Evolutionary conservation across 306 rosid genomes (phyloP).

Genomic region (Lupinus albus): DNA sequence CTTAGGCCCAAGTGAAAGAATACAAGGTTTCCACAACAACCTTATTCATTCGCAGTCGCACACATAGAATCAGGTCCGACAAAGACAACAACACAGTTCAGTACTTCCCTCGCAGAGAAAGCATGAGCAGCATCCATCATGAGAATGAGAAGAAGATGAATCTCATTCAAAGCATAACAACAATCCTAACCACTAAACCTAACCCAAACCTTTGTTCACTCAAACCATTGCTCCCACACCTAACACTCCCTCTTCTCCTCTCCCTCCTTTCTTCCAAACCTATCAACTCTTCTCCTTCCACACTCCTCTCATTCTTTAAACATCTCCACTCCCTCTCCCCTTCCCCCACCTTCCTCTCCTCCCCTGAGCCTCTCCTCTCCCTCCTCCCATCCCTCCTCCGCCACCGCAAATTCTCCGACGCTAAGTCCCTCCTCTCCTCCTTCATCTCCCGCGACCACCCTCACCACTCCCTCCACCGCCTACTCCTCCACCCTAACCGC

Average conservation of each 20-base stretch:
- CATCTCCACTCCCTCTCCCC: conserved; percentile 56
- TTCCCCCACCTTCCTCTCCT: conserved; percentile 51
- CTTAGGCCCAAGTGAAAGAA: too few species aligned
- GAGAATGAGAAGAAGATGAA: neutral
- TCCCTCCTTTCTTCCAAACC: conserved; percentile 58
- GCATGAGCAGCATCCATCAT: too few species aligned
- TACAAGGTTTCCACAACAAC: too few species aligned
- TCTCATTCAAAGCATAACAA: conserved; percentile 35
- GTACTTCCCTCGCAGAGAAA: too few species aligned
- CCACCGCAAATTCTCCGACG: conserved; percentile 60
- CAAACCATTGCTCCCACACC: conserved; percentile 47
- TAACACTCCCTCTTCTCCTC: conserved; percentile 53
- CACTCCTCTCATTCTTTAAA: conserved; percentile 65
- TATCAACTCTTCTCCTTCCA: conserved; percentile 50
- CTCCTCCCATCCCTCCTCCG: conserved; percentile 68
- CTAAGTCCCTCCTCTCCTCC: conserved; percentile 64
- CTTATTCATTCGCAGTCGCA: too few species aligned
- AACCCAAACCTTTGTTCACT: conserved; percentile 37
- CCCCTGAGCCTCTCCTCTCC: conserved; percentile 61
- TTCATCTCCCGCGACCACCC: conserved; percentile 69
- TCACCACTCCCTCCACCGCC: conserved; percentile 58
- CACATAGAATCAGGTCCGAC: too few species aligned
- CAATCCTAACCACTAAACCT: conserved; percentile 36
- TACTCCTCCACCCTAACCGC: conserved; percentile 52
- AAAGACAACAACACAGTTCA: too few species aligned